Evolutionary conservation across 169 alveolate genomes (phyloP).

Genomic region (Cryptosporidium parvum): DNA sequence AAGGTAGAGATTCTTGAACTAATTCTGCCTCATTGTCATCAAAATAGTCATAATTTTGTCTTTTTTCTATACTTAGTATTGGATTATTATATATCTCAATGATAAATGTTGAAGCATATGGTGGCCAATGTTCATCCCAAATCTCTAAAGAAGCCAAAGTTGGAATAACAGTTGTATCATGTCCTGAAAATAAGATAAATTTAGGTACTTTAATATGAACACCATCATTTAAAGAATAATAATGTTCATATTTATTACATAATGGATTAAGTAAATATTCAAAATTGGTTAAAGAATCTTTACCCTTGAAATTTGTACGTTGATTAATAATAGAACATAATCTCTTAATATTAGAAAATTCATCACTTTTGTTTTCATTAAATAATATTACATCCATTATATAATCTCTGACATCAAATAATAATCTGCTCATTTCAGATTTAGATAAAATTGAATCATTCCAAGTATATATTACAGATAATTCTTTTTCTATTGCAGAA

Average conservation of each 20-base stretch:
- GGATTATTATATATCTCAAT: slow-evolving; percentile 45
- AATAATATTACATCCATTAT: slow-evolving; percentile 12
- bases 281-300: background rate
- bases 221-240: background rate
- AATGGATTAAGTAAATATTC: background rate
- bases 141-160: slow-evolving; percentile 55
- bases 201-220: slow-evolving; percentile 23
- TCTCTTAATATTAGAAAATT: background rate
- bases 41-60: background rate
- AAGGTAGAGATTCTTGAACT: slow-evolving; percentile 10
- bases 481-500: slow-evolving; percentile 64
- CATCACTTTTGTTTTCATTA: slow-evolving; percentile 9
- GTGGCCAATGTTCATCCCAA: slow-evolving; percentile 75
- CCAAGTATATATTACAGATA: slow-evolving; percentile 63
- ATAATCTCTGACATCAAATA: slow-evolving; percentile 54
- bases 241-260: slow-evolving; percentile 12
- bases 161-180: slow-evolving; percentile 71
- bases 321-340: background rate
- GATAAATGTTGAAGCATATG: slow-evolving; percentile 73
- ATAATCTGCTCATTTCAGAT: slow-evolving; percentile 69
- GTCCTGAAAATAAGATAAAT: slow-evolving; percentile 71
- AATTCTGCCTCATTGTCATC: background rate
- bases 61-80: background rate
- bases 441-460: slow-evolving; percentile 54
- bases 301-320: background rate